A percentile compares a stretch with the other conserved stretches of the same genome.
These are phyloP conservation scores for Colletotrichum limetticola DNA, from an alignment of 2,329 filamentous ascomycete species.

Conservation along the genomic window DNA sequence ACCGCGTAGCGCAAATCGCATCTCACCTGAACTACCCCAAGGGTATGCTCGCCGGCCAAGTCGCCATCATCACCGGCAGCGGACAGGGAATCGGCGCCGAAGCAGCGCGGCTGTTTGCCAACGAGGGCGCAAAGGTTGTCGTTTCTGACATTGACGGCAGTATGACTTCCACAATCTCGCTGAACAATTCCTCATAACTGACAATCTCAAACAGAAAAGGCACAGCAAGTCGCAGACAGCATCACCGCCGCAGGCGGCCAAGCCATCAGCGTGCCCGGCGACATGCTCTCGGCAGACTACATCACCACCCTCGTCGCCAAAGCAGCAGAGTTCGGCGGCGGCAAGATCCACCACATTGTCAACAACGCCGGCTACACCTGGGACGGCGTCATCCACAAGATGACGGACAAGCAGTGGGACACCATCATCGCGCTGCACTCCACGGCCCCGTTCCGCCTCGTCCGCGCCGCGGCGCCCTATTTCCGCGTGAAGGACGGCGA, in stretches of 20 bases:
- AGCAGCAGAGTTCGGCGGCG: conserved; percentile 82
- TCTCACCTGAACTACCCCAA: conserved; percentile 84
- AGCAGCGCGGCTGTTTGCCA: conserved; percentile 82
- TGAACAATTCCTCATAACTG: no score
- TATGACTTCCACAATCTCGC: no score
- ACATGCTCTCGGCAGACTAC: conserved; percentile 79
- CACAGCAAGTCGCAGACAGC: conserved; percentile 71
- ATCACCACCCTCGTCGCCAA: conserved; percentile 77
- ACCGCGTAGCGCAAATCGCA: conserved; percentile 77
- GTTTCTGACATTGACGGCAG: conserved; percentile 84
- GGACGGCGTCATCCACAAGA: conserved; percentile 92
- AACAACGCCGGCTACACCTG: conserved; percentile 95
- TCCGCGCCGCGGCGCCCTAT: conserved; percentile 83
- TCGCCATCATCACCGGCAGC: conserved; percentile 87
- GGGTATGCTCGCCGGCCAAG: conserved; percentile 81
- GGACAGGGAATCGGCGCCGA: conserved; percentile 92
- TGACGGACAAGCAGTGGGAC: conserved; percentile 91
- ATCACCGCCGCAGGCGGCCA: conserved; percentile 76
- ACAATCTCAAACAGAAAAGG: no score
- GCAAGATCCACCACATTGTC: conserved; percentile 91
- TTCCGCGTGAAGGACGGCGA: conserved; percentile 89
- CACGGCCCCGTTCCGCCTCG: conserved; percentile 86
- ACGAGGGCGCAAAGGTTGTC: conserved; percentile 87
- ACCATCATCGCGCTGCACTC: conserved; percentile 86
- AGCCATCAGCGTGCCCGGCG: conserved; percentile 80